Base-by-base conservation (phyloP, 345 rosid species). In the Brassica incana region DNA sequence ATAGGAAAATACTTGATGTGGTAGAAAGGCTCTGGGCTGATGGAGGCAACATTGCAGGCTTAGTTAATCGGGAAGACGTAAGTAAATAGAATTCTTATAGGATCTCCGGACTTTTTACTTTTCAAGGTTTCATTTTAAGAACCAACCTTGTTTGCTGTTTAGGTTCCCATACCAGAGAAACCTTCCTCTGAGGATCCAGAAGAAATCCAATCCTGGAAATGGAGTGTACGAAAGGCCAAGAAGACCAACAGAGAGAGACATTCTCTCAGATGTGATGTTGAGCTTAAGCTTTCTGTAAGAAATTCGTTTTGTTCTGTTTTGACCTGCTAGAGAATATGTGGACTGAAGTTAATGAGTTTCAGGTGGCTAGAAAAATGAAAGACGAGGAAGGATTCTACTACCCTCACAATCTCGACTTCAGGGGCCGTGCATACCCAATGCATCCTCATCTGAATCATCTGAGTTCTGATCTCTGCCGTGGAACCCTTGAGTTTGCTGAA, bases 381-480 rank as follows among this genome's bases (percentile, higher is more conserved):
- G 89, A 87, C 74, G 98, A 93, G 82, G 96, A 91, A 78, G 98
- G 98, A 78, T 95, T 95, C 87, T 95, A 89, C 77, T 95, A 95
- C 82, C 99, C 99, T 70, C 98, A 95, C 85, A 95, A 95, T 86
- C 89, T 95, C 79, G 99, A 93, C 84, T 95, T 95, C 82, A 86
- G 98, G 76, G 99, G 99, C 38, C 98, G 98, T 74, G 97, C 98
- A 40, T 95, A 95, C 67, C 99, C 98, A 65, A 93, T 95, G 99
- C 99, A 92, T 85, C 88, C 98, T 75, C 93, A 91, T 85, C 79
- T 95, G 85, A 95, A 89, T 84, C 99, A 95, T 86, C 86, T 95
- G 56, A 88, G 96, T 70, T 93, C 98, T 63, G 99, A 95, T 88
- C 85, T 95, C 7, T 54, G 60, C 9, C 25, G 60, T 54, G 23